phyloP scores from a whole-genome alignment of 441 rosid genomes.

The Syzygium syzygioides region DNA sequence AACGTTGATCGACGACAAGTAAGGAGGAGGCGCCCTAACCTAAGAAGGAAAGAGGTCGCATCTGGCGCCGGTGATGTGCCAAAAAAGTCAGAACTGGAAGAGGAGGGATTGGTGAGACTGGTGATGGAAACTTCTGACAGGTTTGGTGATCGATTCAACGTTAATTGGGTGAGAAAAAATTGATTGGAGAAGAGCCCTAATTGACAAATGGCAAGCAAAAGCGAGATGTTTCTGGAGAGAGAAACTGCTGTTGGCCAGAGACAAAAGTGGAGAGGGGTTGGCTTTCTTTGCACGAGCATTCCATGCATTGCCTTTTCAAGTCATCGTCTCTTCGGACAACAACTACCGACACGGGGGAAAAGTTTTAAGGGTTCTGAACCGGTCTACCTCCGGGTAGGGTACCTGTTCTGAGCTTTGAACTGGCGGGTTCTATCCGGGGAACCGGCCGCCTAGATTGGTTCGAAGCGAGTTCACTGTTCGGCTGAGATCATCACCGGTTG shows the following conservation, averaged over 20 bases:
- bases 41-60: not conserved
- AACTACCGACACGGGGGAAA: not conserved
- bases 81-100: not conserved
- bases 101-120: not conserved
- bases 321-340: not conserved
- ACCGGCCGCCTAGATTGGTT: not conserved
- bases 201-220: not conserved
- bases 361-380: not conserved
- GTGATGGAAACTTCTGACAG: not conserved
- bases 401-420: not conserved
- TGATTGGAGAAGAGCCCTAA: not conserved
- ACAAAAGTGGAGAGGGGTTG: not conserved
- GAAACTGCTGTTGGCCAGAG: not conserved
- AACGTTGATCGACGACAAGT: not conserved
- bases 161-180: not conserved
- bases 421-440: not conserved
- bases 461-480: fast-evolving
- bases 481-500: not conserved
- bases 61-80: not conserved
- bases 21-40: not conserved
- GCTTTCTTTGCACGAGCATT: not conserved
- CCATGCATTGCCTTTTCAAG: not conserved
- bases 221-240: not conserved
- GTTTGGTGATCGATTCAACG: not conserved
- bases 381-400: not conserved